Evolutionary conservation across 345 rosid species (phyloP).

Genomic region (Hypericum androsaemum): DNA sequence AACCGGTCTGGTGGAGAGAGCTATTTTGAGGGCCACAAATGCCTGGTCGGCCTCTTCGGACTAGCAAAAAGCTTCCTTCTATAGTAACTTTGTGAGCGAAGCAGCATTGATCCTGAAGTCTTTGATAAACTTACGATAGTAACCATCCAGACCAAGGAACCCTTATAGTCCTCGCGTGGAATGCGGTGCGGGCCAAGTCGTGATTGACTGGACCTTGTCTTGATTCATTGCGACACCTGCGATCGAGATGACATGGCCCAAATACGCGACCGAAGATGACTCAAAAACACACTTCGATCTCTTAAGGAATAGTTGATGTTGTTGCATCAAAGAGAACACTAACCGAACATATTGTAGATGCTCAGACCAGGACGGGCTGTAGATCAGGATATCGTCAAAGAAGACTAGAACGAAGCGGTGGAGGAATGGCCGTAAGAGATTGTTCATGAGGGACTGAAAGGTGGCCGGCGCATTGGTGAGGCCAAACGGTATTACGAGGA

Average conservation of each 20-base stretch:
- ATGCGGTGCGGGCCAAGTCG: too few species aligned
- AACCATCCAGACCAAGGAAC: neutral
- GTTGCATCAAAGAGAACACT: neutral
- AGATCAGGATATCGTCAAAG: neutral
- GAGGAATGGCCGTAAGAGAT: neutral
- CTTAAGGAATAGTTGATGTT: neutral
- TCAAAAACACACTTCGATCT: neutral
- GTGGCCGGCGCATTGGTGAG: constrained; percentile 4
- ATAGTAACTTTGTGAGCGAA: neutral
- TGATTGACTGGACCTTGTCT: neutral
- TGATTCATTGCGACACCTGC: neutral
- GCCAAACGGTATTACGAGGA: neutral
- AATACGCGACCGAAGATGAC: neutral
- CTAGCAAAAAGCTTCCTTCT: neutral
- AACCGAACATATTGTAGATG: neutral
- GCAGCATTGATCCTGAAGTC: neutral
- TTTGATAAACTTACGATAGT: neutral
- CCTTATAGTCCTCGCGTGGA: too few species aligned
- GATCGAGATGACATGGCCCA: constrained; percentile 3
- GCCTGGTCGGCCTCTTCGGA: neutral
- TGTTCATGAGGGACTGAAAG: constrained; percentile 4
- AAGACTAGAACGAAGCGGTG: neutral
- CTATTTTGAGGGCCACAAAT: neutral
- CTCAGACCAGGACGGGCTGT: neutral
- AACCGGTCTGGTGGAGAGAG: neutral